These are phyloP conservation scores for Peronospora destructor DNA, from an alignment of 352 stramenopile species.

Conservation along the genomic window DNA sequence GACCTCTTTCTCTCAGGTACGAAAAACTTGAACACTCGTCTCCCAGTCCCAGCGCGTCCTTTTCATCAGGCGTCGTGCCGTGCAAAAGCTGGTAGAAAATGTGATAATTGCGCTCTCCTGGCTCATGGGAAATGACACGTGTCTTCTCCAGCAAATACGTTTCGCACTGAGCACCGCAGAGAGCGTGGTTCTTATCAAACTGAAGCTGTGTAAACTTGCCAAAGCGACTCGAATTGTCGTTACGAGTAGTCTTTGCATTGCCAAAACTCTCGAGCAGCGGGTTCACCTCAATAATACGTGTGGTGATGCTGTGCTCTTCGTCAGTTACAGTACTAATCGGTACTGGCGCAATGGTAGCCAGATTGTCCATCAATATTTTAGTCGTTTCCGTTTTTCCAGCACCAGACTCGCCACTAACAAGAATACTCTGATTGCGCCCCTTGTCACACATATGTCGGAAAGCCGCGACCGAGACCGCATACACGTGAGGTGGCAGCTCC, in stretches of 20 bases:
- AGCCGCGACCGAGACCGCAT: constrained; percentile 57
- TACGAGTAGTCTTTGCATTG: constrained; percentile 95
- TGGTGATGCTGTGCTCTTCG: constrained; percentile 44
- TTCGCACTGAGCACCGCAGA: constrained; percentile 87
- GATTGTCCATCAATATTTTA: constrained; percentile 87
- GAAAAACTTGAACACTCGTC: constrained; percentile 27
- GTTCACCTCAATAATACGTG: constrained; percentile 94
- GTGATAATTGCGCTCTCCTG: constrained; percentile 92
- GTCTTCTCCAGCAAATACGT: constrained; percentile 96
- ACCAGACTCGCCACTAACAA: constrained; percentile 84
- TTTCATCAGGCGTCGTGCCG: constrained; percentile 33
- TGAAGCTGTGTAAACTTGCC: constrained; percentile 96
- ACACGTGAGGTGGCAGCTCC: constrained; percentile 64
- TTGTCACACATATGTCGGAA: constrained; percentile 57
- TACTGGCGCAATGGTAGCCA: constrained; percentile 61
- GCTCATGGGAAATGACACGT: constrained; percentile 88
- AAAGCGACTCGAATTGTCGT: constrained; percentile 95
- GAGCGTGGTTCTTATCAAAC: constrained; percentile 76
- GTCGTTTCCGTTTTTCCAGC: constrained; percentile 92
- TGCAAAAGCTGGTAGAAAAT: constrained; percentile 92
- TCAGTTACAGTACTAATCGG: constrained; percentile 10
- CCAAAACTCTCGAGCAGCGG: constrained; percentile 97
- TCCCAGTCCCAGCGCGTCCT: constrained; percentile 39
- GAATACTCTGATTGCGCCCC: constrained; percentile 72
- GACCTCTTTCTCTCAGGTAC: constrained; percentile 46